phyloP scores from a whole-genome alignment of 2,329 filamentous ascomycete species.

The Aspergillus tubingensis region DNA sequence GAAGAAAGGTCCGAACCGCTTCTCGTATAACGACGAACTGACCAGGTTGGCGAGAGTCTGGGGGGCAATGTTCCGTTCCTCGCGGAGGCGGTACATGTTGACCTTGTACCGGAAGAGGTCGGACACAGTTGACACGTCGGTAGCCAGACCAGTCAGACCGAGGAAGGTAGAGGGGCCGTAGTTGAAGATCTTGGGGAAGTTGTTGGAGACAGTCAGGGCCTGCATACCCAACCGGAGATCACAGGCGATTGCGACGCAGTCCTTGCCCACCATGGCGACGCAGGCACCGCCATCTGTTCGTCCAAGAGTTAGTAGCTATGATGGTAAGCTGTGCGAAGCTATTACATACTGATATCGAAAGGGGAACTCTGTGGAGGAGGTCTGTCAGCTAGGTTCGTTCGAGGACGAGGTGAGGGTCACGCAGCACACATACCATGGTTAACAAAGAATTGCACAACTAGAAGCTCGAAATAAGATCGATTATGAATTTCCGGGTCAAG shows the following conservation, averaged over 20 bases:
- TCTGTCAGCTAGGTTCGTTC: conserved; percentile 35
- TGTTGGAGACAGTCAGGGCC: conserved; percentile 93
- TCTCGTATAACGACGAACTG: conserved; percentile 87
- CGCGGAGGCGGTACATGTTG: conserved; percentile 98
- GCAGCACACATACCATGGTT: conserved; percentile 35
- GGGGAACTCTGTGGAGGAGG: conserved; percentile 69
- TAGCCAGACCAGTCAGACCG: conserved; percentile 92
- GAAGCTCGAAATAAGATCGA: conserved; percentile 17
- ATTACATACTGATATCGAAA: conserved; percentile 84
- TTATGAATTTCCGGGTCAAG: background rate
- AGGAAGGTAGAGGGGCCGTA: conserved; percentile 91
- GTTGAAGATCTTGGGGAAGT: conserved; percentile 99
- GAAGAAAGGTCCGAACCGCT: conserved; percentile 94
- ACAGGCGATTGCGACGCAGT: conserved; percentile 99
- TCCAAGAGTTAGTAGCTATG: conserved; percentile 11
- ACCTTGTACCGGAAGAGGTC: conserved; percentile 99
- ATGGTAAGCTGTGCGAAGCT: conserved; percentile 11
- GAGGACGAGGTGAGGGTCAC: conserved; percentile 14
- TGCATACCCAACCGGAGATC: conserved; percentile 97
- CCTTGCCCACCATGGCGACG: conserved; percentile 98
- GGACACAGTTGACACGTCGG: conserved; percentile 89
- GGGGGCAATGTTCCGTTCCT: conserved; percentile 94
- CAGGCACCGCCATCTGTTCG: conserved; percentile 78
- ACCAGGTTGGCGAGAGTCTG: conserved; percentile 97
- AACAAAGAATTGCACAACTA: conserved; percentile 12